Percentiles rank a stretch among this genome's conserved stretches.
phyloP scores from a whole-genome alignment of 108 stramenopile species.

The Asterionellopsis glacialis region DNA sequence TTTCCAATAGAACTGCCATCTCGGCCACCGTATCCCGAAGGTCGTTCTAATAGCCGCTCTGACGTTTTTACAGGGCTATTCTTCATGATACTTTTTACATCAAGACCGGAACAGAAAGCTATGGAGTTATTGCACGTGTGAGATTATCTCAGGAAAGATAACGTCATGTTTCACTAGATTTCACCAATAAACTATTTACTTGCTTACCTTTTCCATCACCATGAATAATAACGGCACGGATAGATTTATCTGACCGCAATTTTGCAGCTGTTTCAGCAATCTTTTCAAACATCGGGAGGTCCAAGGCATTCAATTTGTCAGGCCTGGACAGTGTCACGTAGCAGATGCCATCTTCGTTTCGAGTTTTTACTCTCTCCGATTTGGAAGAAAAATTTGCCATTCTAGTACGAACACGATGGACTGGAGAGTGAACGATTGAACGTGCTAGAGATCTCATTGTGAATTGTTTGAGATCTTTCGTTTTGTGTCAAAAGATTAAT shows the following conservation, averaged over 20 bases:
- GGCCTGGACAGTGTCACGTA: constrained; percentile 70
- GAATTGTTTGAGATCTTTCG: no score
- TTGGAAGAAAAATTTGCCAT: no score
- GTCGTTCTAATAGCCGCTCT: constrained; percentile 50
- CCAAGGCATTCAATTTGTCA: constrained; percentile 68
- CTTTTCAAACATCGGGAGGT: constrained; percentile 79
- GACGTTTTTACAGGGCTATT: constrained; percentile 26
- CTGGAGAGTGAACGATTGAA: no score
- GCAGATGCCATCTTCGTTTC: constrained; percentile 20
- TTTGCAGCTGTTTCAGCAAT: constrained; percentile 52
- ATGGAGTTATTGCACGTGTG: neutral
- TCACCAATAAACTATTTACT: no score
- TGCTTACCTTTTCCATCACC: constrained; percentile 42
- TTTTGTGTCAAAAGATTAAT: no score
- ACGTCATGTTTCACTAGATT: no score
- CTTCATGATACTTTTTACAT: constrained; percentile 46
- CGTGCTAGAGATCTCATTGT: no score
- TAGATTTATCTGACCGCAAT: constrained; percentile 33
- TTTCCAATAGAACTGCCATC: constrained; percentile 44
- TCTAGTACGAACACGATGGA: no score
- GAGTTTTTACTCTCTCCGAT: no score
- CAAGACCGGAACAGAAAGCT: constrained; percentile 85
- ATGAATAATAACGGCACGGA: constrained; percentile 66
- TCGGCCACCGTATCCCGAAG: constrained; percentile 40
- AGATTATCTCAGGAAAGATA: no score